phyloP scores from a whole-genome alignment of 2,329 filamentous ascomycete genomes.

The Sporothrix luriei region DNA sequence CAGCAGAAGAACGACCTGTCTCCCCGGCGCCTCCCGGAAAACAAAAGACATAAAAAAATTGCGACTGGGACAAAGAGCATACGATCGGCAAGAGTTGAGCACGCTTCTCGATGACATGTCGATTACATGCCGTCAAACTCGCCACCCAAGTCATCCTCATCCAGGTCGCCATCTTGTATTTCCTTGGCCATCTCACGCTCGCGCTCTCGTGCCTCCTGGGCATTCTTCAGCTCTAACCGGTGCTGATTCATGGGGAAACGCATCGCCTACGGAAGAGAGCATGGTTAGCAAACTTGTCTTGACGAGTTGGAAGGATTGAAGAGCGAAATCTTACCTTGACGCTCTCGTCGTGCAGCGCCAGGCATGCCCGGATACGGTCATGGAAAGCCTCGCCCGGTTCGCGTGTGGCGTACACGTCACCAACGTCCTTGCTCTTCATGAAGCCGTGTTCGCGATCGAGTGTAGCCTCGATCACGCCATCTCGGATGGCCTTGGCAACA shows the following conservation, averaged over 20 bases:
- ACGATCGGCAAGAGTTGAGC: neutral
- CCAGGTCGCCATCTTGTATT: conserved; percentile 95
- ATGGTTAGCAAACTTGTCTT: conserved; percentile 34
- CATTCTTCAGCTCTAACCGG: conserved; percentile 93
- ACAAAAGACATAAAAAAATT: conserved; percentile 13
- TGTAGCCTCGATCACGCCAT: conserved; percentile 94
- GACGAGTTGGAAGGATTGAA: conserved; percentile 36
- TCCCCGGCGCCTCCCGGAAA: conserved; percentile 26
- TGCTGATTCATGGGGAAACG: conserved; percentile 99
- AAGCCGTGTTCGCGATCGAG: conserved; percentile 92
- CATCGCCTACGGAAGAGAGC: conserved; percentile 72
- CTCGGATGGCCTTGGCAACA: conserved; percentile 95
- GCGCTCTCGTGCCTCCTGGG: conserved; percentile 94
- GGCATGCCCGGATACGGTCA: conserved; percentile 88
- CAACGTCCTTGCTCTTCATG: conserved; percentile 97
- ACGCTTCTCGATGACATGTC: conserved; percentile 44
- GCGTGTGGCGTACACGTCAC: conserved; percentile 92
- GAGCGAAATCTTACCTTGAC: conserved; percentile 74
- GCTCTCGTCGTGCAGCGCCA: conserved; percentile 93
- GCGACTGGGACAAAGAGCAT: neutral
- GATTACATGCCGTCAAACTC: conserved; percentile 93
- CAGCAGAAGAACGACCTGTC: conserved; percentile 12
- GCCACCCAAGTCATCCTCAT: conserved; percentile 92
- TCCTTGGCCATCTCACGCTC: conserved; percentile 98
- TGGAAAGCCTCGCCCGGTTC: conserved; percentile 98